Percentiles rank a stretch among this genome's conserved stretches.
Conservation (phyloP, 495 filamentous ascomycete species). For the Clavariopsis aquatica region DNA sequence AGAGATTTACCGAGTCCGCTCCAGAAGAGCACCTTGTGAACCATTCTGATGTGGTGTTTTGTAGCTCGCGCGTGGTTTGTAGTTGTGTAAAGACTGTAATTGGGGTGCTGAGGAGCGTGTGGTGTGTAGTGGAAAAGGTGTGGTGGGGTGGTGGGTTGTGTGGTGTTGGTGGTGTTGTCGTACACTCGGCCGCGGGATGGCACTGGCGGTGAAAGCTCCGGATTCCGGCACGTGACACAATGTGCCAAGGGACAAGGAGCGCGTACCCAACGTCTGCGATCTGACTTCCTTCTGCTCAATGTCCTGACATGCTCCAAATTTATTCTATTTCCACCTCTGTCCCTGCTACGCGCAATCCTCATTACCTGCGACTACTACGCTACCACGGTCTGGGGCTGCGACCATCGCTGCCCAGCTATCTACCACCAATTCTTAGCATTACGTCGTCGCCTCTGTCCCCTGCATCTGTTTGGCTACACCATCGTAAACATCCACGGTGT, state of each 20-base stretch:
- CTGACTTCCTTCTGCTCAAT: too few relatives aligned
- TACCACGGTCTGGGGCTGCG: neutral
- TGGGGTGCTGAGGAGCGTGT: conserved; percentile 11
- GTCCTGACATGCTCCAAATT: too few relatives aligned
- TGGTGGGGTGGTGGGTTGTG: neutral
- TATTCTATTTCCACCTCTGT: too few relatives aligned
- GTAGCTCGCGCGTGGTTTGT: neutral
- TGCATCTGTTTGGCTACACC: conserved; percentile 10
- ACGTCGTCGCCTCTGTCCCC: neutral
- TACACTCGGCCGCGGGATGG: too few relatives aligned
- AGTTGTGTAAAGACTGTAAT: conserved; percentile 41
- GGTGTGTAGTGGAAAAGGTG: neutral
- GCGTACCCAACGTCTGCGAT: too few relatives aligned
- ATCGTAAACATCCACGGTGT: conserved; percentile 6
- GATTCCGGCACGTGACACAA: too few relatives aligned
- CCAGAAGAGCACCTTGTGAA: conserved; percentile 93
- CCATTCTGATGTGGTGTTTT: conserved; percentile 46
- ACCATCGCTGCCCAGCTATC: neutral
- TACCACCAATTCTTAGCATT: neutral
- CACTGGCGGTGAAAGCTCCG: too few relatives aligned
- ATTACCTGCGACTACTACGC: neutral
- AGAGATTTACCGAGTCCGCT: conserved; percentile 78
- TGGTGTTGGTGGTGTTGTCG: conserved; percentile 9
- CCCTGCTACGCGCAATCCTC: too few relatives aligned
- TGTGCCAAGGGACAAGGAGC: too few relatives aligned